Percentiles rank a stretch among this genome's conserved stretches.
These are phyloP conservation scores for Globisporangium alternatum DNA, from an alignment of 352 stramenopile genomes.

Conservation along the genomic window DNA sequence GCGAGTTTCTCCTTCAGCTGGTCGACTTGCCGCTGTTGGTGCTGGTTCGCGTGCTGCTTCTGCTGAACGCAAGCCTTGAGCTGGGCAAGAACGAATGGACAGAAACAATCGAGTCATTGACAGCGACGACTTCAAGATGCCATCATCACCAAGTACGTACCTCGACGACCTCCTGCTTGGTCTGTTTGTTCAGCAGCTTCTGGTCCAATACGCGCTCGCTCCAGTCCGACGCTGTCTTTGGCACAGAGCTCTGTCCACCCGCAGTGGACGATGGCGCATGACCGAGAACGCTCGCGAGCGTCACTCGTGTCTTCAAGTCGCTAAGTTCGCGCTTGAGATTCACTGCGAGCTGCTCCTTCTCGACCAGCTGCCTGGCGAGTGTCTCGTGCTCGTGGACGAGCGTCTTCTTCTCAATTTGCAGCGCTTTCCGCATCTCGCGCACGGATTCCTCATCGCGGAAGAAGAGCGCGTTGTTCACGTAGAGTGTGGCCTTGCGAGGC, in stretches of 20 bases:
- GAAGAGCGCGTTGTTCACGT: slow-evolving; percentile 36
- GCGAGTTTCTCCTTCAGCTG: slow-evolving; percentile 30
- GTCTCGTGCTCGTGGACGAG: slow-evolving; percentile 31
- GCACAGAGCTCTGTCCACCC: not conserved
- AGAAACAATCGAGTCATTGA: not conserved
- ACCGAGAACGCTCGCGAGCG: slow-evolving; percentile 26
- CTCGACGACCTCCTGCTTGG: slow-evolving; percentile 29
- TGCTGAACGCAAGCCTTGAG: slow-evolving; percentile 15
- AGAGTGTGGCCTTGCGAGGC: slow-evolving; percentile 18
- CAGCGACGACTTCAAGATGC: not conserved
- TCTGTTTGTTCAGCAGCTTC: slow-evolving; percentile 39
- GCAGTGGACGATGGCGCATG: not conserved
- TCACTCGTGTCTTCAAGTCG: slow-evolving; percentile 52
- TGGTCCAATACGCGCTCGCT: slow-evolving; percentile 37
- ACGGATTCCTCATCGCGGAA: slow-evolving; percentile 59
- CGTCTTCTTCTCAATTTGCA: slow-evolving; percentile 39
- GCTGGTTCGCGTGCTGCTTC: slow-evolving; percentile 15
- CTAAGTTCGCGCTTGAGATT: slow-evolving; percentile 45
- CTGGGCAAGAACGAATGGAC: not conserved
- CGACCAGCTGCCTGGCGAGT: slow-evolving; percentile 28
- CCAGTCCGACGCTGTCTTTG: slow-evolving; percentile 39
- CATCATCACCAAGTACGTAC: slow-evolving; percentile 10
- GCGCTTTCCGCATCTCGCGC: slow-evolving; percentile 30
- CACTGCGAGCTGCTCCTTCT: slow-evolving; percentile 32
- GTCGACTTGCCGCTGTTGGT: slow-evolving; percentile 28